Base-by-base conservation (phyloP, 2,329 filamentous ascomycete species). In the Phyllosticta capitalensis region DNA sequence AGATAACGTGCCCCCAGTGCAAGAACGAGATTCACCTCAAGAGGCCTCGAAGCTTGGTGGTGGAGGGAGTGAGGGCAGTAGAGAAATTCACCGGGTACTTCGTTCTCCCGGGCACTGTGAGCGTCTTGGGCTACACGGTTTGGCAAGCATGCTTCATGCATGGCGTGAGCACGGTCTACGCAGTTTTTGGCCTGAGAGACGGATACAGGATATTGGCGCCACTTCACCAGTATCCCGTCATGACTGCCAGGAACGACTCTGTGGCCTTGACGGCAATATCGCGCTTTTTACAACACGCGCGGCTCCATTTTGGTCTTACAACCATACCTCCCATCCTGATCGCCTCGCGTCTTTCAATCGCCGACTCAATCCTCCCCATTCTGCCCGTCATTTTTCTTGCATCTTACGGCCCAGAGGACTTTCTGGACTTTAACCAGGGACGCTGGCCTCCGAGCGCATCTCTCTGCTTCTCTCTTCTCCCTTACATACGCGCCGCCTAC, bases 1-100 rank as follows among this genome's bases (percentile, higher is more conserved):
- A 85, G 62, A 84, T 96, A 63, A 77, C 83, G 58, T 99, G 94
- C 70, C 92, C 92, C 2, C 89, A 95, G 63, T 99, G 94, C 81
- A 94, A 95, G 71, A 82, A 85, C 1, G 81, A 84, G 64, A 95
- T 97, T 67, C 77, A 82, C 56, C 79, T 97, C 26, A 82, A 87
- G 55, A 85, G 92, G 54, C 88, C 89, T 14, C 83, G 81, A 67
- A 91, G 92, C 68, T 77, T 83, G 21, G 74, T 94, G 21, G 84
- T 97, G 26, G 82, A 87, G 57, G 67, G 86, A 0, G 81, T 86
- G 62, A 83, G 87, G 55, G 71, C 76, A 17, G 63, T 89, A 9
- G 81, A 87, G 66, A 75, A 77, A 45, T 69, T 75, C 72, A 85
- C 78, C 69, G 83, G 74, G 63, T 80, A 71, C 33, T 77, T 90